These are phyloP conservation scores for Dothistroma septosporum DNA, from an alignment of 2,329 filamentous ascomycete genomes.

Conservation along the genomic window DNA sequence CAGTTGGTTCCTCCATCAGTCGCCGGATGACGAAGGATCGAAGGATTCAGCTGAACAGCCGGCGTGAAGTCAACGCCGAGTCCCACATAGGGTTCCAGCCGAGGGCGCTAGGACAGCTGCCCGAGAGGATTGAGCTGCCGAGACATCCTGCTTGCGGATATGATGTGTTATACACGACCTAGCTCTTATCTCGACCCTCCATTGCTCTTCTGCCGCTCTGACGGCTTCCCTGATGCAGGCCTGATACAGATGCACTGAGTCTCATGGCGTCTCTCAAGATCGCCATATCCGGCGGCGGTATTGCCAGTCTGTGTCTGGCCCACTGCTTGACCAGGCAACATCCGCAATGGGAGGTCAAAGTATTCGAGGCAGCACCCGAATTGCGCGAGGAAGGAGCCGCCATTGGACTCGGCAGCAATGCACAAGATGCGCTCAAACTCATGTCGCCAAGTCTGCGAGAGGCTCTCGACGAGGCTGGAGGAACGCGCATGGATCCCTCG, in stretches of 20 bases:
- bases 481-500: slow-evolving; percentile 5
- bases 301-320: slow-evolving; percentile 12
- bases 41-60: not conserved
- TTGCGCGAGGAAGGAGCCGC: slow-evolving; percentile 6
- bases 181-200: too few species aligned
- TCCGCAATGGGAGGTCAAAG: slow-evolving; percentile 8
- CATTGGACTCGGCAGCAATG: slow-evolving; percentile 11
- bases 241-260: not conserved
- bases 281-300: slow-evolving; percentile 12
- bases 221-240: too few species aligned
- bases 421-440: slow-evolving; percentile 9
- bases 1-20: not conserved
- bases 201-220: too few species aligned
- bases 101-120: not conserved
- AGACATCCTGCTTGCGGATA: too few species aligned
- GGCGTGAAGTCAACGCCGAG: not conserved
- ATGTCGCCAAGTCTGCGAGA: slow-evolving; percentile 8
- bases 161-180: too few species aligned
- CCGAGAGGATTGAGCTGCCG: too few species aligned
- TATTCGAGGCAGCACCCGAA: slow-evolving; percentile 8
- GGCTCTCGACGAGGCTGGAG: slow-evolving; percentile 10
- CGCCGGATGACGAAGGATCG: not conserved
- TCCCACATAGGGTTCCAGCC: not conserved
- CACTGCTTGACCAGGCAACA: slow-evolving; percentile 3
- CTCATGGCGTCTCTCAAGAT: slow-evolving; percentile 22